Percentiles rank a stretch among this genome's conserved stretches.
phyloP scores from a whole-genome alignment of 306 rosid genomes.

The Crotalaria pallida region DNA sequence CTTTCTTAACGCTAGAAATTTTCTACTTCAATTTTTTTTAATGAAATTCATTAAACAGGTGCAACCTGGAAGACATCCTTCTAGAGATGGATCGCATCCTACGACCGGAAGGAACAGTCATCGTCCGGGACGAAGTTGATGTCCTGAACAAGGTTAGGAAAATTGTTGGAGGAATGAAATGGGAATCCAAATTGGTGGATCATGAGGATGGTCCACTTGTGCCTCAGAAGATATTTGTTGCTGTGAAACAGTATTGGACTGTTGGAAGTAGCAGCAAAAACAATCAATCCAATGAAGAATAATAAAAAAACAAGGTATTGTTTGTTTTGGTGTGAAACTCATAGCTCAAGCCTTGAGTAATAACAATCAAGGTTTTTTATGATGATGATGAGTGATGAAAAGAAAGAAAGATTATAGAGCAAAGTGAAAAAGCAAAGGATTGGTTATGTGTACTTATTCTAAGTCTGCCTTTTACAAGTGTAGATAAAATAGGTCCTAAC shows the following conservation, averaged over 20 bases:
- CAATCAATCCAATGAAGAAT: conserved; percentile 41
- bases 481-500: conserved; percentile 33
- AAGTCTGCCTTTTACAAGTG: conserved; percentile 35
- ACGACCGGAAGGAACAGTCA: conserved; percentile 78
- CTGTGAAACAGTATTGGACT: conserved; percentile 67
- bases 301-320: not conserved
- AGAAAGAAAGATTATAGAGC: conserved; percentile 1
- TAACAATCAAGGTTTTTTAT: conserved; percentile 11
- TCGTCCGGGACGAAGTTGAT: conserved; percentile 78
- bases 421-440: conserved; percentile 21
- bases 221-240: conserved; percentile 79
- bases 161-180: conserved; percentile 80
- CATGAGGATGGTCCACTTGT: conserved; percentile 92
- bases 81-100: conserved; percentile 91
- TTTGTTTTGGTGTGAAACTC: not conserved
- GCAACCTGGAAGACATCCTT: conserved; percentile 77
- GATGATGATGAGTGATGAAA: not conserved
- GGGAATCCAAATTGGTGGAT: conserved; percentile 83
- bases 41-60: conserved; percentile 41
- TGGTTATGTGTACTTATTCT: conserved; percentile 32
- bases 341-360: not conserved
- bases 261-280: conserved; percentile 41
- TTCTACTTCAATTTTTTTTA: not conserved
- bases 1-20: not conserved
- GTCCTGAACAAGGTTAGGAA: conserved; percentile 67